phyloP scores from a whole-genome alignment of 306 rosid species.

The Lupinus albus region DNA sequence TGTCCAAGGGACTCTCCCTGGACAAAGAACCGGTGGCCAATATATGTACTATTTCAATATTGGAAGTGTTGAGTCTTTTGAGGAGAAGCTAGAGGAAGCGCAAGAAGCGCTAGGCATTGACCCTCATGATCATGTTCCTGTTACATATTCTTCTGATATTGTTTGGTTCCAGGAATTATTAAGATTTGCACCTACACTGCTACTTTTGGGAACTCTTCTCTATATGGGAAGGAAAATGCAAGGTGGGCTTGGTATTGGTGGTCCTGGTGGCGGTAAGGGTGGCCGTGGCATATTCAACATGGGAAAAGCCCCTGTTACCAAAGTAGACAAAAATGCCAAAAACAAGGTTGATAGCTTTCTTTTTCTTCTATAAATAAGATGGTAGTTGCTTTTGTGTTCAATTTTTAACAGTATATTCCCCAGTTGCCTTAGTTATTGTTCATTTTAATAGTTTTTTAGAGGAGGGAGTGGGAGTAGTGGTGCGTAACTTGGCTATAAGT shows the following conservation, averaged over 20 bases:
- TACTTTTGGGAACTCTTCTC: slow-evolving; percentile 70
- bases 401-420: slow-evolving; percentile 13
- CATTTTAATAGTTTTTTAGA: slow-evolving; percentile 17
- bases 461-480: background rate
- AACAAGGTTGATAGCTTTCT: slow-evolving; percentile 64
- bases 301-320: slow-evolving; percentile 84
- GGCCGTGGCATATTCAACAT: slow-evolving; percentile 93
- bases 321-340: slow-evolving; percentile 88
- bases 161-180: slow-evolving; percentile 74
- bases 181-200: slow-evolving; percentile 75
- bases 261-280: slow-evolving; percentile 62
- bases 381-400: background rate
- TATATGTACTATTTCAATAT: slow-evolving; percentile 84
- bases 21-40: slow-evolving; percentile 59
- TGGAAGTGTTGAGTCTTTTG: slow-evolving; percentile 93
- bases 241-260: slow-evolving; percentile 88
- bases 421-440: background rate
- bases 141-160: slow-evolving; percentile 78
- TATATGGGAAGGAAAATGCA: slow-evolving; percentile 84
- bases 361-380: slow-evolving; percentile 1
- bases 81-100: slow-evolving; percentile 97
- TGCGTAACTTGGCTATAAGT: background rate
- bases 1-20: slow-evolving; percentile 59
- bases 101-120: slow-evolving; percentile 83
- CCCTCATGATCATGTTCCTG: slow-evolving; percentile 84